These are phyloP conservation scores for Huntiella omanensis DNA, from an alignment of 2,329 filamentous ascomycete species.

Conservation along the genomic window DNA sequence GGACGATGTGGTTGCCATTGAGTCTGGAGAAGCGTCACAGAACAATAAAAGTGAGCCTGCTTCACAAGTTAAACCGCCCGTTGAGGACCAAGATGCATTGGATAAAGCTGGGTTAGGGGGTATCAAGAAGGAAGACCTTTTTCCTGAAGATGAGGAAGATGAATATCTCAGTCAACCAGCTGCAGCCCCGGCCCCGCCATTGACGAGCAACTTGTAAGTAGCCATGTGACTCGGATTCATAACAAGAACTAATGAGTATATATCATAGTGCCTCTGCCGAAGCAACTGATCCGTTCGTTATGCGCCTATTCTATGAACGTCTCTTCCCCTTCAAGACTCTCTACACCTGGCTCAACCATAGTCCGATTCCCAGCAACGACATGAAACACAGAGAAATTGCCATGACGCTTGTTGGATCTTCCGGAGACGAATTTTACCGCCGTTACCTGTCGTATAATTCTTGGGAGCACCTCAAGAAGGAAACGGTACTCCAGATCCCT, in stretches of 20 bases:
- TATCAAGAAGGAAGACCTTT: conserved; percentile 30
- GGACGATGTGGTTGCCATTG: conserved; percentile 13
- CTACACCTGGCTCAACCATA: conserved; percentile 97
- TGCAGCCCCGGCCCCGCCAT: conserved; percentile 19
- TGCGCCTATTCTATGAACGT: conserved; percentile 88
- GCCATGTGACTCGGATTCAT: neutral
- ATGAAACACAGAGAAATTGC: conserved; percentile 92
- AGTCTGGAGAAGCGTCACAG: conserved; percentile 10
- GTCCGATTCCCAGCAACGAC: conserved; percentile 65
- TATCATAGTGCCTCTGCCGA: conserved; percentile 7
- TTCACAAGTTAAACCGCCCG: neutral
- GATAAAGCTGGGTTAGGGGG: conserved; percentile 28
- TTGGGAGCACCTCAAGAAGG: conserved; percentile 56
- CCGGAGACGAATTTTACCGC: conserved; percentile 51
- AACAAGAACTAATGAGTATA: neutral
- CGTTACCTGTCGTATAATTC: conserved; percentile 60
- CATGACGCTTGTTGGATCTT: conserved; percentile 63
- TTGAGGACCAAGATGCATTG: conserved; percentile 15
- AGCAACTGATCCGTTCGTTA: conserved; percentile 33
- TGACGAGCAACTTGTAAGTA: conserved; percentile 9
- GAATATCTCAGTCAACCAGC: conserved; percentile 32
- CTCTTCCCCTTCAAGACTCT: conserved; percentile 87
- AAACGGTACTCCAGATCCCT: conserved; percentile 72
- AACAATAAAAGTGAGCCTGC: neutral
- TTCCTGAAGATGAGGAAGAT: conserved; percentile 38